Base-by-base conservation (phyloP, 1,284 basidiomycete species). In the Microbotryomycetes sp. region DNA sequence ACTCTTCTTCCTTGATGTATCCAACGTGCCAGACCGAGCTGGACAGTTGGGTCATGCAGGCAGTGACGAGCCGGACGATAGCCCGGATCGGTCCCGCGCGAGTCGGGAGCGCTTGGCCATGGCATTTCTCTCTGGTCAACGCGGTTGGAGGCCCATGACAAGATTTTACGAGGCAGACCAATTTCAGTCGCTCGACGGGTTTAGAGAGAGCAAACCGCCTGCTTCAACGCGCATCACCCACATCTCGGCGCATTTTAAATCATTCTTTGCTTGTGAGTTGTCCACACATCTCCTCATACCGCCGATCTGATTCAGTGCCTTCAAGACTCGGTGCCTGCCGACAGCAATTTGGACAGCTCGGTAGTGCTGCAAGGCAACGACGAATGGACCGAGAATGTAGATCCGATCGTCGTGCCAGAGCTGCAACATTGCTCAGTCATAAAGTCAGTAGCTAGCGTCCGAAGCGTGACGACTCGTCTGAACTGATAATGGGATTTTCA, bases 401-500 rank as follows among this genome's bases (percentile, higher is more conserved):
- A 28, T 21, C 70, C 71, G 2, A 21, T 21, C 3, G 49, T 70
- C 28, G 57, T 69, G 18, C 61, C 64, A 1, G 67, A 64, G 48
- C 60, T 72, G 45, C 71, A 72, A 31, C 59, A 57, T 13, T 46
- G 56, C 5, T 66, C 65, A 11, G 70, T 72, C 1, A 72, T 72
- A 50, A 65, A 67, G 68, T 66, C n/a, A 45, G 62, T 64, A 15
- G n/a, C 41, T 5, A 23, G 5, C 3, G 1, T n/a, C n/a, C n/a
- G n/a, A n/a, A n/a, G 35, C 9, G 9, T 41, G 35, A 23, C 11
- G 15, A 47, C 13, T 41, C 21, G 7, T 16, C 23, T 45, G 4
- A 3, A 27, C 13, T 55, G 26, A 29, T 3, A 41, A 45, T 28
- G n/a, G n/a, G 1, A 15, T 7, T 16, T 51, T 4, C 57, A 72